phyloP scores from a whole-genome alignment of 306 rosid genomes.

The Macrotyloma uniflorum region DNA sequence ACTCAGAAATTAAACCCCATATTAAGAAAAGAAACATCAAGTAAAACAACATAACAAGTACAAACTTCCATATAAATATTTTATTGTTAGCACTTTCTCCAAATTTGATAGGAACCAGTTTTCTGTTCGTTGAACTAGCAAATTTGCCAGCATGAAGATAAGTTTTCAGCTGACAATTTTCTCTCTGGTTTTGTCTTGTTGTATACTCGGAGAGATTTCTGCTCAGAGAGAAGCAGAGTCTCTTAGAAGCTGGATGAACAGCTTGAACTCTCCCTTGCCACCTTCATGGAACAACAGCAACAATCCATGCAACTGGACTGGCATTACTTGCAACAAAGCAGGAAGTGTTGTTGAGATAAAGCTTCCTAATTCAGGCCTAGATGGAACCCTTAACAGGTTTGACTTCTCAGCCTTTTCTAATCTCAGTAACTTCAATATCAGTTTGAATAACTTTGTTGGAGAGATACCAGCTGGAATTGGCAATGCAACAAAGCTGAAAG shows the following conservation, averaged over 20 bases:
- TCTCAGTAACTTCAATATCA: conserved; percentile 35
- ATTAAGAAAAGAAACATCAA: neutral
- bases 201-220: conserved; percentile 9
- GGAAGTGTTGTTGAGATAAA: conserved; percentile 36
- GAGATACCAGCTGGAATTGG: conserved; percentile 32
- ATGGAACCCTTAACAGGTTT: conserved; percentile 39
- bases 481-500: conserved; percentile 29
- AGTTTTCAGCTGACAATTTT: neutral
- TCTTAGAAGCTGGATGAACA: conserved; percentile 32
- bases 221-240: conserved; percentile 42
- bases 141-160: conserved; percentile 26
- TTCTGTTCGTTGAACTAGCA: neutral
- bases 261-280: conserved; percentile 34
- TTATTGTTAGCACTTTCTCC: neutral
- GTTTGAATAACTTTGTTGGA: conserved; percentile 34
- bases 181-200: neutral
- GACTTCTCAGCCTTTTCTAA: conserved; percentile 44
- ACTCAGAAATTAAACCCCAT: neutral
- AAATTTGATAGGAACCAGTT: neutral
- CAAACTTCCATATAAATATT: neutral
- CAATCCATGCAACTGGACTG: conserved; percentile 41
- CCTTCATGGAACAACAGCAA: conserved; percentile 31
- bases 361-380: conserved; percentile 26
- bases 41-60: neutral
- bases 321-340: conserved; percentile 25